Percentiles rank a stretch among this genome's conserved stretches.
phyloP scores from a whole-genome alignment of 78 protist species.

The Guillardia theta region DNA sequence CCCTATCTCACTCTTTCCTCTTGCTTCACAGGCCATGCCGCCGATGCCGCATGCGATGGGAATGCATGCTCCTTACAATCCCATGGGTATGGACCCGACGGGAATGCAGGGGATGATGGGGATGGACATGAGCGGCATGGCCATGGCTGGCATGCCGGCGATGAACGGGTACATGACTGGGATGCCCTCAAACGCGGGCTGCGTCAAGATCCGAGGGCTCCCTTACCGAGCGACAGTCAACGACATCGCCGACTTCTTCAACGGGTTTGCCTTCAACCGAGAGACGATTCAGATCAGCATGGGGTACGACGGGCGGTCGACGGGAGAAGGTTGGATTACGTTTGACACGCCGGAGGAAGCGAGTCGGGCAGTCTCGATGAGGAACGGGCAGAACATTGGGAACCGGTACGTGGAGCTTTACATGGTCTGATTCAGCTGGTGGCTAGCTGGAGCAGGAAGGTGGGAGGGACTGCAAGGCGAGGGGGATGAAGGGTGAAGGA shows the following conservation, averaged over 20 bases:
- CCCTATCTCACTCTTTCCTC: too few species aligned
- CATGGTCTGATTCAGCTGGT: too few species aligned
- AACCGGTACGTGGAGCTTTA: background rate
- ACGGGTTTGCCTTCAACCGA: background rate
- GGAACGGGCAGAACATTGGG: background rate
- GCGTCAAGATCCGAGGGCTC: background rate
- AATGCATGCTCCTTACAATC: background rate
- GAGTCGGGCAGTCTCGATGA: background rate
- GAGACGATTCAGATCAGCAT: background rate
- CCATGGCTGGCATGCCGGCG: background rate
- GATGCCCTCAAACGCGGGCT: background rate
- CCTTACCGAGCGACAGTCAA: background rate
- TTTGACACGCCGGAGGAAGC: constrained; percentile 9
- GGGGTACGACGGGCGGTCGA: background rate
- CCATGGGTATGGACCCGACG: too few species aligned
- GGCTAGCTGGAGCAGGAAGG: too few species aligned
- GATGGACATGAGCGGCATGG: background rate
- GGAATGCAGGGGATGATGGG: too few species aligned
- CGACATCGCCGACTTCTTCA: background rate
- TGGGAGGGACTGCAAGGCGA: too few species aligned
- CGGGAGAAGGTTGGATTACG: background rate
- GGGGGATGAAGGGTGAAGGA: too few species aligned
- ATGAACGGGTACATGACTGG: background rate
- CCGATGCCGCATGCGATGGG: too few species aligned
- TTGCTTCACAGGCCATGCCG: too few species aligned